phyloP scores from a whole-genome alignment of 257 asterid genomes.

The Henckelia pumila region DNA sequence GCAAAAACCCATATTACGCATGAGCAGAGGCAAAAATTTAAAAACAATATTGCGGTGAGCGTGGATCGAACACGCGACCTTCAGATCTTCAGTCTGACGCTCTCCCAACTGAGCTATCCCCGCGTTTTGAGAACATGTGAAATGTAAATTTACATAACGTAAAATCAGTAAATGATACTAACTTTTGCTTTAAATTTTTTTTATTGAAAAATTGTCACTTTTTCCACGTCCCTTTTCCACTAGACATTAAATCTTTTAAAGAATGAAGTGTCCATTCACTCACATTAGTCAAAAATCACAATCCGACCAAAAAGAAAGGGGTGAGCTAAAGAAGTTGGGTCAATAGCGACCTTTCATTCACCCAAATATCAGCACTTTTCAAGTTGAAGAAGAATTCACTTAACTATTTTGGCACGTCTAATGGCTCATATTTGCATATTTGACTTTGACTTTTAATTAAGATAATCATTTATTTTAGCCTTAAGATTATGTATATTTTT shows the following conservation, averaged over 20 bases:
- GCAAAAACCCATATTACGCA: too few relatives aligned
- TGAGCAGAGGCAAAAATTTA: too few relatives aligned
- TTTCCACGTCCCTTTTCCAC: neutral
- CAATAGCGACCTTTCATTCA: neutral
- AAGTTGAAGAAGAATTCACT: neutral
- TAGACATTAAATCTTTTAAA: neutral
- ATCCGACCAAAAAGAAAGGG: neutral
- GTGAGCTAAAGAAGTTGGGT: neutral
- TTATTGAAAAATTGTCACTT: neutral
- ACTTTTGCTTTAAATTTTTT: too few relatives aligned
- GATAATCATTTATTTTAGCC: too few relatives aligned
- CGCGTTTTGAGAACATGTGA: neutral
- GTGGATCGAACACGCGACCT: slow-evolving; percentile 74
- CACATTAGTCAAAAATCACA: neutral
- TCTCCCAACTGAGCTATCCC: slow-evolving; percentile 74
- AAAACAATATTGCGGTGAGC: slow-evolving; percentile 48
- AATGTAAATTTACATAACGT: too few relatives aligned
- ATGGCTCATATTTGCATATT: neutral
- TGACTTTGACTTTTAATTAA: neutral
- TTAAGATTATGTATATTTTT: too few relatives aligned
- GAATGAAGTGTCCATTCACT: neutral
- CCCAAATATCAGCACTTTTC: neutral
- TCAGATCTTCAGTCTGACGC: slow-evolving; percentile 69
- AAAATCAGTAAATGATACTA: too few relatives aligned
- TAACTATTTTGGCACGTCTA: slow-evolving; percentile 6